Base-by-base conservation (phyloP, 495 filamentous ascomycete genomes). In the Podospora sp. region DNA sequence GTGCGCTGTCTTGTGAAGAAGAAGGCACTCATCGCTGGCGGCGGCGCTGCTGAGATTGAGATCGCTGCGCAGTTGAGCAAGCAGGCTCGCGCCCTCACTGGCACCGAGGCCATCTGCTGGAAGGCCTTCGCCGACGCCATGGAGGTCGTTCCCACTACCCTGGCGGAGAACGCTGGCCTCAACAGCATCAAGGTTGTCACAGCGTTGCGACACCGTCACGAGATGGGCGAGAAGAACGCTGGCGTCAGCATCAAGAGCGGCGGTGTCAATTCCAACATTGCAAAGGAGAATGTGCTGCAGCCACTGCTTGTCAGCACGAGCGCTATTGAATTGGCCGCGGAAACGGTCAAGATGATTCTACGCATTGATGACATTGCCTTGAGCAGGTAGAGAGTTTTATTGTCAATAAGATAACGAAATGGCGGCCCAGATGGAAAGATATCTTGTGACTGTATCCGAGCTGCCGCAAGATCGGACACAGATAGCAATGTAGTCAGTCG, bases 151-250 rank as follows among this genome's bases (percentile, higher is more conserved):
- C 95, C 95, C 18, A 97, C 94, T 24, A 99, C 95, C 1, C 86
- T 99, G 53, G 95, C 95, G 2, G 95, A 99, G 83, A 99, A 99
- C 71, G 95, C 95, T 0, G 95, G 95, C 36, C 84, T 99, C 64
- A 98, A 97, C 83, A 92, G 90, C 73, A 98, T 99, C 84, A 96
- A 94, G 79, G 96, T 99, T 18, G 95, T 99, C n/a, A 99, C 95
- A 40, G 96, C 97, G 66, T 80, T 99, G 77, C 86, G 96, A 73
- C 92, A 97, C 80, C 86, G 92, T 70, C 95, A 99, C 77, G 95
- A 93, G 67, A 88, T 91, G 77, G 96, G 94, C 60, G 93, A 98
- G 86, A 90, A 90, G 83, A 96, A 96, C 71, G 94, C 95, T 20
- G 95, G 95, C 63, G 93, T 99, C 24, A 97, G 93, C 79, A 98